These are phyloP conservation scores for Phytophthora fragariaefolia DNA, from an alignment of 352 stramenopile species.

Conservation along the genomic window DNA sequence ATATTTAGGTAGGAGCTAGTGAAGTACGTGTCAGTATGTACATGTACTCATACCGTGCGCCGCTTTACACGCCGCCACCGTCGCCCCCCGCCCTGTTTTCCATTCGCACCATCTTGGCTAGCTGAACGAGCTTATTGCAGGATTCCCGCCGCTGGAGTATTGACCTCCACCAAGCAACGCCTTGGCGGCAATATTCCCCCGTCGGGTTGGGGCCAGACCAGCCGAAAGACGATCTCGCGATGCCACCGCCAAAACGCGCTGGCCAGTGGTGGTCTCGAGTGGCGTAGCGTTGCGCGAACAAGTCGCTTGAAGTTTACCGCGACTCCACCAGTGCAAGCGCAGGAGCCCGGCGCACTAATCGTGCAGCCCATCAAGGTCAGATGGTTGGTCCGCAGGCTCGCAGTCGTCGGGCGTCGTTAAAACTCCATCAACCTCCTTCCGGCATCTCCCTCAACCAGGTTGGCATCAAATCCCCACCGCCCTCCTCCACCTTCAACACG, in stretches of 20 bases:
- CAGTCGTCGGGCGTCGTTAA: background rate
- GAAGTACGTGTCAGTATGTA: no score
- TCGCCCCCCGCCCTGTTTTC: no score
- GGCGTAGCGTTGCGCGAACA: constrained; percentile 14
- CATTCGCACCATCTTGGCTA: background rate
- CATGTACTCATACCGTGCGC: no score
- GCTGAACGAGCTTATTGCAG: background rate
- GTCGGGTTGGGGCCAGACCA: background rate
- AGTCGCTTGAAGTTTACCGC: constrained; percentile 30
- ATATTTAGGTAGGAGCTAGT: no score
- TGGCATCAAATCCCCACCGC: no score
- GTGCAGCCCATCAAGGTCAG: constrained; percentile 20
- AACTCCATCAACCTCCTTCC: background rate
- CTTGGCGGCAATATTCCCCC: background rate
- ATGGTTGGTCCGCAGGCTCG: constrained; percentile 18
- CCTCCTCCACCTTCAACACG: no score
- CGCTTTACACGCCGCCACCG: no score
- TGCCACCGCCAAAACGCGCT: background rate
- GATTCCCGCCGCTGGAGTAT: background rate
- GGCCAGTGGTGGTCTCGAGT: background rate
- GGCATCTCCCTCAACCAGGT: no score
- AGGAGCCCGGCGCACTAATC: constrained; percentile 27
- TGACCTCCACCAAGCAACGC: no score
- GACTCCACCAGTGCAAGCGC: constrained; percentile 21
- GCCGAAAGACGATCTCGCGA: background rate